phyloP scores from a whole-genome alignment of 202 grass and related monocot species.

The Miscanthus sacchariflorus region DNA sequence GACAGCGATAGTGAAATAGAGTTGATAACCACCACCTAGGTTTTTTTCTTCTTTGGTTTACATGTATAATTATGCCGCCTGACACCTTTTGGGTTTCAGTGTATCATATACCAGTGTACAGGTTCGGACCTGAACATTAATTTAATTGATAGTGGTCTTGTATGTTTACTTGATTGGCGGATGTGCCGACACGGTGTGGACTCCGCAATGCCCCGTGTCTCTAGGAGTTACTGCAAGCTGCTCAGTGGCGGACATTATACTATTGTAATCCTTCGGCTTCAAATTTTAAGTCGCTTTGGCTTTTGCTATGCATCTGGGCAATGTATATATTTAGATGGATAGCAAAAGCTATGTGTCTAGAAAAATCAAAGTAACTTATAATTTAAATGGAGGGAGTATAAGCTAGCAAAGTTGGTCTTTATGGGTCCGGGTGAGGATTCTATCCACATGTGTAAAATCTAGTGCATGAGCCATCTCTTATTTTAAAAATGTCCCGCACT shows the following conservation, averaged over 20 bases:
- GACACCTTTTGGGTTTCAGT: conserved; percentile 60
- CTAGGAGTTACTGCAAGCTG: background rate
- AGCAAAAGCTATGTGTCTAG: too few relatives aligned
- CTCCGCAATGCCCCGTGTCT: conserved; percentile 2
- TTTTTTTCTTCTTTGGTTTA: conserved; percentile 38
- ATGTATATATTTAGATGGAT: too few relatives aligned
- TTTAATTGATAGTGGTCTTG: conserved; percentile 69
- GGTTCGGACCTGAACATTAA: conserved; percentile 80
- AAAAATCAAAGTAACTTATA: too few relatives aligned
- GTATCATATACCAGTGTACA: conserved; percentile 89
- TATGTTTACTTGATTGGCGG: conserved; percentile 41
- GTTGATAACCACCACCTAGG: conserved; percentile 62
- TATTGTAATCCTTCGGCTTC: too few relatives aligned
- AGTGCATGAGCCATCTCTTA: too few relatives aligned
- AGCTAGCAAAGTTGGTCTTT: too few relatives aligned
- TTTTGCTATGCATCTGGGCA: too few relatives aligned
- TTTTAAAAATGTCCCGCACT: too few relatives aligned
- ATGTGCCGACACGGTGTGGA: conserved; percentile 23
- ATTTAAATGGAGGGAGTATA: too few relatives aligned
- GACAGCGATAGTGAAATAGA: conserved; percentile 62
- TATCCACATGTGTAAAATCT: too few relatives aligned
- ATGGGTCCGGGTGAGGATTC: too few relatives aligned
- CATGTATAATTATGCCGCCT: conserved; percentile 89
- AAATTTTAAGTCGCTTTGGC: too few relatives aligned
- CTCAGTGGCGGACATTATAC: background rate